These are phyloP conservation scores for Catunica adiposa DNA, from an alignment of 2,329 filamentous ascomycete genomes.

Conservation along the genomic window DNA sequence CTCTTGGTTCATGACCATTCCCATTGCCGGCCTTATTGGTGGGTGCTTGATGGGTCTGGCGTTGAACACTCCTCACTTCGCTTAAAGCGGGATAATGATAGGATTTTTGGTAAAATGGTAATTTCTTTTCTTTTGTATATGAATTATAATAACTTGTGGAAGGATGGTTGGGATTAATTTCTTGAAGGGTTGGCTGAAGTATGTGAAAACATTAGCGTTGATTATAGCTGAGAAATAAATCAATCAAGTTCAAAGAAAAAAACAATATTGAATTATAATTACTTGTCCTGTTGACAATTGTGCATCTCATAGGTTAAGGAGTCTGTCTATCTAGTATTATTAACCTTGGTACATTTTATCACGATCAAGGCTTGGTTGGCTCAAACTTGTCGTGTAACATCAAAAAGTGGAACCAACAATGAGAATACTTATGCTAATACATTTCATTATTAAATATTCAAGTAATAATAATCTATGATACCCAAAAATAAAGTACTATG, in stretches of 20 bases:
- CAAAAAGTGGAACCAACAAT: neutral
- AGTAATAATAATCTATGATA: neutral
- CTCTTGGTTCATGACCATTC: conserved; percentile 38
- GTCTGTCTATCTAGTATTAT: too few relatives aligned
- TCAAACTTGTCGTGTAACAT: neutral
- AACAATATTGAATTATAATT: neutral
- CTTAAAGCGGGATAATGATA: neutral
- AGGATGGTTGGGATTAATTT: neutral
- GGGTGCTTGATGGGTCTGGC: conserved; percentile 26
- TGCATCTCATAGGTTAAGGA: too few relatives aligned
- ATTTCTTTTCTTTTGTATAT: neutral
- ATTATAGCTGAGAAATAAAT: neutral
- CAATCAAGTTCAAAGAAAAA: neutral
- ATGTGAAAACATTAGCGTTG: too few relatives aligned
- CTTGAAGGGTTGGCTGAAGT: too few relatives aligned
- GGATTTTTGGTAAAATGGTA: neutral
- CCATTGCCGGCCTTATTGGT: conserved; percentile 27
- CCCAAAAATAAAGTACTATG: too few relatives aligned
- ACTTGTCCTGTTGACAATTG: too few relatives aligned
- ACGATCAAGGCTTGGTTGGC: too few relatives aligned
- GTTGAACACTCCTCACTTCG: conserved; percentile 23
- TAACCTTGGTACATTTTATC: too few relatives aligned
- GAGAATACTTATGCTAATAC: neutral
- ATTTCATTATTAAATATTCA: neutral
- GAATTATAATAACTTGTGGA: neutral